Conservation (phyloP, 1,139 yeast genomes). For the Arxiozyma heterogenica region DNA sequence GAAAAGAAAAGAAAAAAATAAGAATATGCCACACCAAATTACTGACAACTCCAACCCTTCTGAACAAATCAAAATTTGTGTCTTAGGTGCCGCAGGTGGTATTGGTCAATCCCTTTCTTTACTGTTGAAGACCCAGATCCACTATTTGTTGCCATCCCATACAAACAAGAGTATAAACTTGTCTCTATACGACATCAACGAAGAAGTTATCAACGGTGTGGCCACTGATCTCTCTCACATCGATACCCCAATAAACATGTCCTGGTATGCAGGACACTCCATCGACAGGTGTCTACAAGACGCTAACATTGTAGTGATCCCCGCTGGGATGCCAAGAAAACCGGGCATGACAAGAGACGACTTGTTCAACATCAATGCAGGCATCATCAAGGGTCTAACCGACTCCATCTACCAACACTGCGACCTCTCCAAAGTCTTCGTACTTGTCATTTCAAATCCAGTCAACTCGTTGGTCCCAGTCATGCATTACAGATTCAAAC, state of each 20-base stretch:
- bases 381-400: slow-evolving; percentile 77
- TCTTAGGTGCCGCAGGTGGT: slow-evolving; percentile 77
- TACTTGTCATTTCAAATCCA: slow-evolving; percentile 83
- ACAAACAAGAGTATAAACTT: slow-evolving; percentile 30
- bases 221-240: slow-evolving; percentile 88
- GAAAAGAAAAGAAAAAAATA: too few species aligned
- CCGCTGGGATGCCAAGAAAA: slow-evolving; percentile 96
- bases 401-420: slow-evolving; percentile 56
- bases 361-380: slow-evolving; percentile 85
- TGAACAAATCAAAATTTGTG: slow-evolving; percentile 44
- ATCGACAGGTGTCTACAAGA: slow-evolving; percentile 52
- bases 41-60: neutral
- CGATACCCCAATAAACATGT: slow-evolving; percentile 59
- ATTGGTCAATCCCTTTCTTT: slow-evolving; percentile 93
- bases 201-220: slow-evolving; percentile 63
- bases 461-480: slow-evolving; percentile 94
- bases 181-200: slow-evolving; percentile 63
- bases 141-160: slow-evolving; percentile 36
- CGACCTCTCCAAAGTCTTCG: slow-evolving; percentile 32
- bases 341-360: slow-evolving; percentile 99
- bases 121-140: slow-evolving; percentile 48
- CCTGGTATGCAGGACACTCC: slow-evolving; percentile 43
- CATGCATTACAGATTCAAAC: slow-evolving; percentile 60
- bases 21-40: slow-evolving; percentile 19
- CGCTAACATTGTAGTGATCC: slow-evolving; percentile 74